Evolutionary conservation across 2,329 filamentous ascomycete genomes (phyloP).

Genomic region (Tolypocladium paradoxum): DNA sequence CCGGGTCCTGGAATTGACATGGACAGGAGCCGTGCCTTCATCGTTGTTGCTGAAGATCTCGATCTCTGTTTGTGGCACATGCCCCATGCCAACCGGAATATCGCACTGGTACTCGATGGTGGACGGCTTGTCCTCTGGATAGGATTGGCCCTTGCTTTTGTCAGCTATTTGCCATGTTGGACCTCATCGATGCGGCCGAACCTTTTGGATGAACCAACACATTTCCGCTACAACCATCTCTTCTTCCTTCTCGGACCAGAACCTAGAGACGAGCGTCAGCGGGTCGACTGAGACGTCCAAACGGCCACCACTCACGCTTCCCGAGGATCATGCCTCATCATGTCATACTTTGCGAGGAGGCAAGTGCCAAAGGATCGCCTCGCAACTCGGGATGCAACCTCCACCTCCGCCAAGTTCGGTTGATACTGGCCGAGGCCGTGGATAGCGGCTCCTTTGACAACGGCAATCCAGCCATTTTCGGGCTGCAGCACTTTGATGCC

Average conservation of each 20-base stretch:
- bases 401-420: slow-evolving; percentile 15
- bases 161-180: background rate
- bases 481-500: slow-evolving; percentile 35
- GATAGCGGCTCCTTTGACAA: slow-evolving; percentile 40
- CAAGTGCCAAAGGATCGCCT: slow-evolving; percentile 26
- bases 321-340: slow-evolving; percentile 22
- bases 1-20: slow-evolving; percentile 17
- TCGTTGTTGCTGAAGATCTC: slow-evolving; percentile 25
- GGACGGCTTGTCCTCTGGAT: slow-evolving; percentile 23
- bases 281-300: too few species aligned
- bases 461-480: slow-evolving; percentile 36
- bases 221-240: slow-evolving; percentile 25
- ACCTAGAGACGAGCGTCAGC: slow-evolving; percentile 14
- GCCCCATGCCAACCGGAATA: slow-evolving; percentile 22
- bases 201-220: slow-evolving; percentile 29
- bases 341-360: slow-evolving; percentile 23
- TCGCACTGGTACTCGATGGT: slow-evolving; percentile 27
- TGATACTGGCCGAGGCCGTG: slow-evolving; percentile 22
- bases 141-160: slow-evolving; percentile 22
- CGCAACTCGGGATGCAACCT: slow-evolving; percentile 23
- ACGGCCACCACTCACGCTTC: slow-evolving; percentile 20
- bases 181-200: slow-evolving; percentile 5
- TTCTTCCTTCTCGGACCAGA: slow-evolving; percentile 27
- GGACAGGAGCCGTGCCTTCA: slow-evolving; percentile 17
- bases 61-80: slow-evolving; percentile 24